These are phyloP conservation scores for Lachnellula willkommii DNA, from an alignment of 2,329 filamentous ascomycete genomes.

Conservation along the genomic window DNA sequence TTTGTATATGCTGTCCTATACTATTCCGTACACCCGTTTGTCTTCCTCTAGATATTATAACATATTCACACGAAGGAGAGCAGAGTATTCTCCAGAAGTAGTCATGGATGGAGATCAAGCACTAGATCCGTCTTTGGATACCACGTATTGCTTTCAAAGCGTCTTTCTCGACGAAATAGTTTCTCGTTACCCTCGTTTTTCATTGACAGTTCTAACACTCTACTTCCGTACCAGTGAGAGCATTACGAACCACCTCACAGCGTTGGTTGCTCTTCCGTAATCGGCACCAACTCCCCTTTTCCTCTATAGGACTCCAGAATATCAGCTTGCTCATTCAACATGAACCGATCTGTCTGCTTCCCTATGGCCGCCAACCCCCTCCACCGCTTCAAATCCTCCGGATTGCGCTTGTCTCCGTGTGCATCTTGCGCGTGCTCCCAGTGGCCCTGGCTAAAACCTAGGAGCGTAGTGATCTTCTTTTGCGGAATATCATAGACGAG, in stretches of 20 bases:
- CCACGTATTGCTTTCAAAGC: too few species aligned
- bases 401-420: slow-evolving; percentile 51
- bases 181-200: too few species aligned
- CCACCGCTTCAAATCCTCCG: slow-evolving; percentile 47
- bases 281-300: neutral
- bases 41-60: too few species aligned
- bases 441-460: slow-evolving; percentile 51
- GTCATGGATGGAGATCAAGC: too few species aligned
- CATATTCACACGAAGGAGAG: too few species aligned
- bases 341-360: slow-evolving; percentile 43
- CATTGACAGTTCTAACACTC: too few species aligned
- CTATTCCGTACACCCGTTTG: too few species aligned
- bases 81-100: too few species aligned
- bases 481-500: slow-evolving; percentile 50
- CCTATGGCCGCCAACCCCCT: slow-evolving; percentile 43
- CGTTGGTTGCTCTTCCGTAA: neutral
- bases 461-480: slow-evolving; percentile 45
- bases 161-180: too few species aligned
- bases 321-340: slow-evolving; percentile 49
- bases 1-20: too few species aligned
- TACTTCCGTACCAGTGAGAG: too few species aligned
- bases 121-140: too few species aligned
- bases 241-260: neutral
- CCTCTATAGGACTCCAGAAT: slow-evolving; percentile 34
- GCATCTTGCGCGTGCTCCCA: slow-evolving; percentile 48